These are phyloP conservation scores for Ceratocystis albifundus DNA, from an alignment of 2,329 filamentous ascomycete species.

Conservation along the genomic window DNA sequence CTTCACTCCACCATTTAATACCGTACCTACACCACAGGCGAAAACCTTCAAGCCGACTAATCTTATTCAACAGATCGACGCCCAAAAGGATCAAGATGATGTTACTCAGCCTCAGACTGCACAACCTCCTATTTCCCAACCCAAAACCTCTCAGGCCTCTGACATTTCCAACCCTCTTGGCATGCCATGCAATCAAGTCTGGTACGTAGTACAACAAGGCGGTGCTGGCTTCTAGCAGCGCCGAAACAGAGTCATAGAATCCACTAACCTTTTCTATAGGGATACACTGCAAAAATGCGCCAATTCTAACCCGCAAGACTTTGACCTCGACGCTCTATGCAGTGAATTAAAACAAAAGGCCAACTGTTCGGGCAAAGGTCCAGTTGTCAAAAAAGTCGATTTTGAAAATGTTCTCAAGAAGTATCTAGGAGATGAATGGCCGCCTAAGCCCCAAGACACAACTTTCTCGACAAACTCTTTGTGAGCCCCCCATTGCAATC, in stretches of 20 bases:
- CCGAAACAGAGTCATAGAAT: neutral
- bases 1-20: conserved; percentile 70
- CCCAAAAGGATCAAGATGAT: conserved; percentile 51
- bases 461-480: neutral
- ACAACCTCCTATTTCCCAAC: too few relatives aligned
- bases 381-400: conserved; percentile 78
- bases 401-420: conserved; percentile 68
- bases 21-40: conserved; percentile 32
- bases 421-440: conserved; percentile 40
- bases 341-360: conserved; percentile 90
- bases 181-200: conserved; percentile 21
- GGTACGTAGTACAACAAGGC: conserved; percentile 12
- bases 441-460: neutral
- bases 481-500: neutral
- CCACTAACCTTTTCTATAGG: conserved; percentile 35
- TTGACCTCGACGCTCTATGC: conserved; percentile 88
- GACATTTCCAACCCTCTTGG: conserved; percentile 25
- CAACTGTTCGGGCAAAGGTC: conserved; percentile 81
- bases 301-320: conserved; percentile 78
- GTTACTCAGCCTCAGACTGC: conserved; percentile 31
- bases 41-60: conserved; percentile 13
- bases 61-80: conserved; percentile 20
- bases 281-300: conserved; percentile 79
- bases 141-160: too few relatives aligned
- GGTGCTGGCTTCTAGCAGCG: neutral